These are phyloP conservation scores for Hypoxylon cercidicola DNA, from an alignment of 495 filamentous ascomycete species.

Conservation along the genomic window DNA sequence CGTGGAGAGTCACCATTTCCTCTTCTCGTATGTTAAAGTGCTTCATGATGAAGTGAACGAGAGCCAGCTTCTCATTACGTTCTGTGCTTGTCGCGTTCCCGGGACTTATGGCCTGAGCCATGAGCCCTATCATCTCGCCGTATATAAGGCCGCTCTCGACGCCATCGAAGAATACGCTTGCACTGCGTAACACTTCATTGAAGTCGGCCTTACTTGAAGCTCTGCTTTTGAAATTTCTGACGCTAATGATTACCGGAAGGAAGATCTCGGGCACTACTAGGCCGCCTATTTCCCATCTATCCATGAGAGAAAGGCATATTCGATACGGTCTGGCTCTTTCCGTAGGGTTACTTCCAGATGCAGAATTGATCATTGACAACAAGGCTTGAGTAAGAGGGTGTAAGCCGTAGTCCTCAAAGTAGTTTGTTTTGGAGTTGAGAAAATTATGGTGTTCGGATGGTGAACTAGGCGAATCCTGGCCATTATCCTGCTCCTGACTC, in stretches of 20 bases:
- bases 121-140: constrained; percentile 74
- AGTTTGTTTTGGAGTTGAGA: constrained; percentile 66
- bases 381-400: constrained; percentile 78
- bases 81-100: constrained; percentile 53
- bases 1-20: constrained; percentile 90
- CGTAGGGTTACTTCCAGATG: constrained; percentile 60
- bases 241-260: constrained; percentile 81
- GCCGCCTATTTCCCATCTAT: constrained; percentile 95
- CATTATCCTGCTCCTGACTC: constrained; percentile 56
- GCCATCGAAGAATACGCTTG: constrained; percentile 95
- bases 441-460: constrained; percentile 54
- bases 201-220: constrained; percentile 72
- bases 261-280: constrained; percentile 89
- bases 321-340: constrained; percentile 89
- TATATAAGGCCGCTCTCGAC: constrained; percentile 95
- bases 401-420: constrained; percentile 84
- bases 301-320: constrained; percentile 94
- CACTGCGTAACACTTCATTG: constrained; percentile 89
- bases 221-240: constrained; percentile 72
- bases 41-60: constrained; percentile 82
- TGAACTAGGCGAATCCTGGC: constrained; percentile 60
- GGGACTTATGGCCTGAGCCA: constrained; percentile 66
- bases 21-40: constrained; percentile 96
- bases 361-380: constrained; percentile 74
- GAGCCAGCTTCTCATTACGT: constrained; percentile 68